Conservation (phyloP, 1,284 basidiomycete species). For the Austroboletus novae-zelandiae region DNA sequence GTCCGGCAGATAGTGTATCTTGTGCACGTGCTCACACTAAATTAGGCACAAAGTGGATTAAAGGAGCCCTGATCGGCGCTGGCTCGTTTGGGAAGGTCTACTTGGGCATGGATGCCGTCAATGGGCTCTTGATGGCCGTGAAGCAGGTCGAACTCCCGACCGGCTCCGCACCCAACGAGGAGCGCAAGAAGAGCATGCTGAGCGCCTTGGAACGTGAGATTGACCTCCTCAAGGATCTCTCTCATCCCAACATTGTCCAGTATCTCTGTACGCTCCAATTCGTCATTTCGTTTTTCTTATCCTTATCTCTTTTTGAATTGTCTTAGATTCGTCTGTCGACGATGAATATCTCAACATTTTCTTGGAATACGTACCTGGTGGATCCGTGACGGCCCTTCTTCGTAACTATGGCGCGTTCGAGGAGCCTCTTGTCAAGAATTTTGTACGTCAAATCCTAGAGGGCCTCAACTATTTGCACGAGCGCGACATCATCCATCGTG, state of each 20-base stretch:
- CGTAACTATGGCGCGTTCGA: conserved; percentile 97
- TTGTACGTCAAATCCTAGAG: conserved; percentile 90
- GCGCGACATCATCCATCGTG: conserved; percentile 94
- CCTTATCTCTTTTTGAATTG: not conserved
- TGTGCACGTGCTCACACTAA: conserved; percentile 6
- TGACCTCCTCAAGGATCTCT: conserved; percentile 90
- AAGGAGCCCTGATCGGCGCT: conserved; percentile 95
- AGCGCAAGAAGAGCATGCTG: conserved; percentile 93
- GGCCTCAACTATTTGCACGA: conserved; percentile 94
- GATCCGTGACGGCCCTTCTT: conserved; percentile 90
- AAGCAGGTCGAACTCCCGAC: conserved; percentile 97
- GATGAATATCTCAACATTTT: conserved; percentile 95
- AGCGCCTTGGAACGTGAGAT: conserved; percentile 95
- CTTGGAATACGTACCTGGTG: conserved; percentile 97
- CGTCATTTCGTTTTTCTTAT: not conserved
- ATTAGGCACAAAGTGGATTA: conserved; percentile 93
- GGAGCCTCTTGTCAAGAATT: conserved; percentile 91
- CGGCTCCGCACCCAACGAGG: conserved; percentile 84
- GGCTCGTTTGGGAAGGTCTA: conserved; percentile 96
- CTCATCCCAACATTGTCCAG: conserved; percentile 98
- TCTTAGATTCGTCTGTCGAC: conserved; percentile 83
- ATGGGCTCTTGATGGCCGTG: conserved; percentile 96
- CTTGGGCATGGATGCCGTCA: conserved; percentile 95
- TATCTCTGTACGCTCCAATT: conserved; percentile 74
- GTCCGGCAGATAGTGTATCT: not conserved